Percentiles rank a stretch among this genome's conserved stretches.
Conservation (phyloP, 345 rosid genomes). For the Noccaea caerulescens region DNA sequence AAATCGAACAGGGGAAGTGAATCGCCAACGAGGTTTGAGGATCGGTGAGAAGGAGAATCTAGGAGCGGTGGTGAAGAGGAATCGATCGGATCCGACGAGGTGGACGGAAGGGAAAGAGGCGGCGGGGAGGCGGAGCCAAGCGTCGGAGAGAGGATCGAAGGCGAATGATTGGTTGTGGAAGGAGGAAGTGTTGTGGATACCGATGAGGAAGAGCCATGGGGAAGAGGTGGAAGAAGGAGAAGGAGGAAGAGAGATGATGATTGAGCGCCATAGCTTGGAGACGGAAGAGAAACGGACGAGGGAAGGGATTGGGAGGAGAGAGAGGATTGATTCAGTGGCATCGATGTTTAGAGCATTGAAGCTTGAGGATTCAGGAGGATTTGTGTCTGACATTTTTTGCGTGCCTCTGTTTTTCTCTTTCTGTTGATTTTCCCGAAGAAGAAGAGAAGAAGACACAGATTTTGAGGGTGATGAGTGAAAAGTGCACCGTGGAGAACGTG, state of each 20-base stretch:
- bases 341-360: constrained; percentile 61
- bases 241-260: constrained; percentile 50
- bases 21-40: constrained; percentile 55
- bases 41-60: constrained; percentile 64
- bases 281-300: constrained; percentile 77
- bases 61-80: constrained; percentile 76
- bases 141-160: constrained; percentile 68
- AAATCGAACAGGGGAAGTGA: constrained; percentile 59
- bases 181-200: constrained; percentile 82
- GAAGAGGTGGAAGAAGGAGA: constrained; percentile 31
- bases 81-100: constrained; percentile 57
- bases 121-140: constrained; percentile 75
- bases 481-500: constrained; percentile 38
- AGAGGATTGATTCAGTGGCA: constrained; percentile 62
- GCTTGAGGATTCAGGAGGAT: constrained; percentile 36
- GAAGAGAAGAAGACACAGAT: not conserved
- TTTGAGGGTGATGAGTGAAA: constrained; percentile 27
- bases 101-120: constrained; percentile 47
- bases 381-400: constrained; percentile 46
- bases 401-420: not conserved
- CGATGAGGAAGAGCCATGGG: constrained; percentile 93
- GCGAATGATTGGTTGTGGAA: constrained; percentile 83
- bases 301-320: constrained; percentile 72
- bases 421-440: not conserved
- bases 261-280: constrained; percentile 65